phyloP scores from a whole-genome alignment of 2,329 filamentous ascomycete species.

The Colletotrichum somersetense region DNA sequence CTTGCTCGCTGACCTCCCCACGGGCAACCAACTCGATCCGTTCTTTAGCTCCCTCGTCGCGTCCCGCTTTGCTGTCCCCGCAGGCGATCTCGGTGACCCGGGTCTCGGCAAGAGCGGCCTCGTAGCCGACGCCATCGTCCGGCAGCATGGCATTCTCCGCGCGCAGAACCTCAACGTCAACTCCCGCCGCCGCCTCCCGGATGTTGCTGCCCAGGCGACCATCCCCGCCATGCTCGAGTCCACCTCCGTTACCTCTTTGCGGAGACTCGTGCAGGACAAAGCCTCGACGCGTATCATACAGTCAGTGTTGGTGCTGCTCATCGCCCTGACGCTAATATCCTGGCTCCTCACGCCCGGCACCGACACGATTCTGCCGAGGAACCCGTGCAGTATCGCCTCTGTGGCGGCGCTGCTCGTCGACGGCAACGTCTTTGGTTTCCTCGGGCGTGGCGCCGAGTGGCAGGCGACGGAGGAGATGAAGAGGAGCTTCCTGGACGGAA shows the following conservation, averaged over 20 bases:
- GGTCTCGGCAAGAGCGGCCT: slow-evolving; percentile 36
- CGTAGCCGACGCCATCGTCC: slow-evolving; percentile 50
- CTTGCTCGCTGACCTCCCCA: slow-evolving; percentile 46
- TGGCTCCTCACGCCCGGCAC: slow-evolving; percentile 48
- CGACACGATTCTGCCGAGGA: slow-evolving; percentile 46
- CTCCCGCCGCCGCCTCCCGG: slow-evolving; percentile 39
- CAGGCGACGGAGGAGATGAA: slow-evolving; percentile 42
- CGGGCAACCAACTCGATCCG: slow-evolving; percentile 48
- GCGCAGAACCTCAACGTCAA: slow-evolving; percentile 51
- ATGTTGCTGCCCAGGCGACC: slow-evolving; percentile 19
- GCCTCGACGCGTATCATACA: slow-evolving; percentile 52
- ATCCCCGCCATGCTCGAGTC: slow-evolving; percentile 38
- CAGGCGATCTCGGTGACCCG: slow-evolving; percentile 44
- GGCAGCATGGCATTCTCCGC: slow-evolving; percentile 54
- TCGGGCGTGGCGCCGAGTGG: slow-evolving; percentile 48
- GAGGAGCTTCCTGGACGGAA: slow-evolving; percentile 44
- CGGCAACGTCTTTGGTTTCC: slow-evolving; percentile 51
- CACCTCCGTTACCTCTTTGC: slow-evolving; percentile 37
- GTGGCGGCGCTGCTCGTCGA: slow-evolving; percentile 53
- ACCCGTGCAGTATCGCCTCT: slow-evolving; percentile 53
- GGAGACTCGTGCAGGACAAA: slow-evolving; percentile 48
- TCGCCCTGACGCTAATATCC: slow-evolving; percentile 46
- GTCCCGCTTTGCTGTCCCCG: slow-evolving; percentile 51
- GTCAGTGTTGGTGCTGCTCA: slow-evolving; percentile 47
- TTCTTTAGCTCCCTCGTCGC: slow-evolving; percentile 53